A percentile compares a stretch with the other conserved stretches of the same genome.
phyloP scores from a whole-genome alignment of 225 moss, liverwort and hornwort genomes.

The Bryoerythrophyllum caledonicum region DNA sequence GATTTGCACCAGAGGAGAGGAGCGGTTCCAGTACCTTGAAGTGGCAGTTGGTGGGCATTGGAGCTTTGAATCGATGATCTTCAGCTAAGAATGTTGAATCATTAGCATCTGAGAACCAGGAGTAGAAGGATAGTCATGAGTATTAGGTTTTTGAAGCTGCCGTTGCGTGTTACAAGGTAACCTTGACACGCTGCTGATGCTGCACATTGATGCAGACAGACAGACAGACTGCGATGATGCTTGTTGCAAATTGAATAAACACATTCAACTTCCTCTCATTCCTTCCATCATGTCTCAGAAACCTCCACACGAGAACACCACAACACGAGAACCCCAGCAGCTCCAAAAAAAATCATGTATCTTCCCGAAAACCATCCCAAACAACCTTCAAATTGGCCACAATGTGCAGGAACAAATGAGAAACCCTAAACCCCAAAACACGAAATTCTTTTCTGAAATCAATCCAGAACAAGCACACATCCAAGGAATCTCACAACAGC shows the following conservation, averaged over 20 bases:
- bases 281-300: not conserved
- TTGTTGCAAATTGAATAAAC: not conserved
- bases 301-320: too few species aligned
- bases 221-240: not conserved
- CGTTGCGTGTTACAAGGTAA: conserved; percentile 4
- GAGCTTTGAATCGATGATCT: conserved; percentile 12
- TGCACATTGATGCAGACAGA: not conserved
- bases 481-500: not conserved
- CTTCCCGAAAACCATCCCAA: not conserved
- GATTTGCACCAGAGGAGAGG: conserved; percentile 5
- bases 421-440: not conserved
- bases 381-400: not conserved
- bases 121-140: not conserved
- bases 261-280: not conserved
- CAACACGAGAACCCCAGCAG: too few species aligned
- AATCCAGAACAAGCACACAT: not conserved
- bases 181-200: conserved; percentile 4
- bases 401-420: not conserved
- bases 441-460: not conserved
- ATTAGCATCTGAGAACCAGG: not conserved
- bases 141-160: not conserved
- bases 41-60: not conserved
- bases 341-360: not conserved
- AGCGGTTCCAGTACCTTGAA: not conserved
- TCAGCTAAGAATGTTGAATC: not conserved